phyloP scores from a whole-genome alignment of 305 asterid species.

The Fraxinus velutina region DNA sequence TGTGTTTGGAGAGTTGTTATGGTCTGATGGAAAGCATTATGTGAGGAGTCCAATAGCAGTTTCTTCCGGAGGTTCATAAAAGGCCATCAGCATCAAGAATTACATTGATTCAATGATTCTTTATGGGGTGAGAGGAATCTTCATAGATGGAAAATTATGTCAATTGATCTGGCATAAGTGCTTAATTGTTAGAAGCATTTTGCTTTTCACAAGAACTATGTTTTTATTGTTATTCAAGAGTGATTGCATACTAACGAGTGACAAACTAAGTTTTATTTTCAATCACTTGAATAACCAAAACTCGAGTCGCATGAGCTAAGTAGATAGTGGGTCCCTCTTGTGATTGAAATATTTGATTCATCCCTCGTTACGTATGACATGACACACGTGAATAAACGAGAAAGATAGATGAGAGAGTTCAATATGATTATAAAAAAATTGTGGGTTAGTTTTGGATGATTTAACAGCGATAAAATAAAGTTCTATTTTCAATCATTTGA shows the following conservation, averaged over 20 bases:
- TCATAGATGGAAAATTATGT: background rate
- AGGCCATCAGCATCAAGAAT: background rate
- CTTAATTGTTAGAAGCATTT: background rate
- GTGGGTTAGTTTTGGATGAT: background rate
- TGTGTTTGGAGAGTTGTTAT: slow-evolving; percentile 17
- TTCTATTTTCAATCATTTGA: background rate
- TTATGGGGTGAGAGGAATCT: slow-evolving; percentile 15
- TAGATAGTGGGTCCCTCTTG: background rate
- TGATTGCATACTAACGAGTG: background rate
- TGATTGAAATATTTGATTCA: background rate
- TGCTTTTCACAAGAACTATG: background rate
- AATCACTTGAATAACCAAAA: background rate
- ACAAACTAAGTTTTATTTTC: background rate
- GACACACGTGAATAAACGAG: background rate
- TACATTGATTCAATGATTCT: background rate
- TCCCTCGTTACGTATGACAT: background rate
- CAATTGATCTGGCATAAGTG: background rate
- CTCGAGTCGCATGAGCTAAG: background rate
- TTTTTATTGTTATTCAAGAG: background rate
- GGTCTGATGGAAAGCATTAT: slow-evolving; percentile 24
- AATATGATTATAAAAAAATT: background rate
- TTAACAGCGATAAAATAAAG: background rate
- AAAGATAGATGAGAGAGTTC: background rate
- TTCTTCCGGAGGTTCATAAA: background rate
- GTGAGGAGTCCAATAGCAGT: slow-evolving; percentile 20